Evolutionary conservation across 2,329 filamentous ascomycete species (phyloP).

Genomic region (Aspergillus sp.): DNA sequence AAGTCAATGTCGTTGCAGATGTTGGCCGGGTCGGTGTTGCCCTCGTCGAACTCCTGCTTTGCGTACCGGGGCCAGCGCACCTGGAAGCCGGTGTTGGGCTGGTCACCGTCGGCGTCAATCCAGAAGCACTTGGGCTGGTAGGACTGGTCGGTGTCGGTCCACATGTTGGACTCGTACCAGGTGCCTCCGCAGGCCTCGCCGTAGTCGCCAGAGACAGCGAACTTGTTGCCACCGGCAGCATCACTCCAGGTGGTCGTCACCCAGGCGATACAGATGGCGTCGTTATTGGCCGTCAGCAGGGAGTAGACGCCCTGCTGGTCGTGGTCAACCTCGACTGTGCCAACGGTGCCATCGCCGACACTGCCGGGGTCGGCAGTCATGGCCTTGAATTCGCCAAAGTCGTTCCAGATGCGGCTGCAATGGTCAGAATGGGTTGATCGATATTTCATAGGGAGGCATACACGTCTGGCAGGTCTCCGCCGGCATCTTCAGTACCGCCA

Average conservation of each 20-base stretch:
- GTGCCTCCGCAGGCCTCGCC: constrained; percentile 10
- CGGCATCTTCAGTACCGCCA: constrained; percentile 3
- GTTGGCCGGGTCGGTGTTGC: background rate
- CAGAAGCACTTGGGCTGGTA: constrained; percentile 14
- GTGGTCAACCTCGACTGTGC: constrained; percentile 8
- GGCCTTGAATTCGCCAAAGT: constrained; percentile 7
- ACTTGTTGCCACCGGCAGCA: constrained; percentile 9
- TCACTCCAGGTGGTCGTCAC: constrained; percentile 15
- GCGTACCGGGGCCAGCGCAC: constrained; percentile 10
- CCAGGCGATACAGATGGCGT: constrained; percentile 15
- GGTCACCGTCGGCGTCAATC: constrained; percentile 12
- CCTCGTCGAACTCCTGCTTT: background rate
- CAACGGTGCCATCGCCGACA: constrained; percentile 5
- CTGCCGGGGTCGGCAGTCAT: constrained; percentile 10
- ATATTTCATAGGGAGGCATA: background rate
- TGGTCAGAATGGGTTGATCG: background rate
- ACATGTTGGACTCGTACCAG: constrained; percentile 14
- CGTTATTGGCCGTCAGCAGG: constrained; percentile 10
- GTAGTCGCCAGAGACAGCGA: constrained; percentile 13
- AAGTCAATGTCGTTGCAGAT: constrained; percentile 13
- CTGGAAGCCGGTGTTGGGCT: constrained; percentile 11
- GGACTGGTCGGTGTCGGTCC: constrained; percentile 7
- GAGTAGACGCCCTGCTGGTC: constrained; percentile 13
- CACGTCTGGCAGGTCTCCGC: constrained; percentile 12
- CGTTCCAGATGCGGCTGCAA: constrained; percentile 11